Conservation (phyloP, 2,329 filamentous ascomycete genomes). For the Diplodia corticola region DNA sequence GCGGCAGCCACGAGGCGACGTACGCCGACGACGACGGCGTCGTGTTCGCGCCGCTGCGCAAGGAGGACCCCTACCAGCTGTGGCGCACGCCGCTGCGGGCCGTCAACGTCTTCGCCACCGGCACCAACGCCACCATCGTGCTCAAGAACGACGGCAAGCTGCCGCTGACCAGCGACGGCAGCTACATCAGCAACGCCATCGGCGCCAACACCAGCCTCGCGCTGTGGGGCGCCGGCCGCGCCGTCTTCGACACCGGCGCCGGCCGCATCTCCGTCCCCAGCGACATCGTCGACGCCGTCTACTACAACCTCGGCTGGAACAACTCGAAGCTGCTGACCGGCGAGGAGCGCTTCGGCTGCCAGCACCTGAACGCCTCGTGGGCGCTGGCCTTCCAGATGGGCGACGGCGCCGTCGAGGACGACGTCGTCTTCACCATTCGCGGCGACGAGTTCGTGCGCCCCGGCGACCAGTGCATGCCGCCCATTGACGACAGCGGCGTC, state of each 20-base stretch:
- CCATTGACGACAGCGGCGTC: slow-evolving; percentile 24
- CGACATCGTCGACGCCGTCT: slow-evolving; percentile 25
- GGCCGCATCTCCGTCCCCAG: slow-evolving; percentile 26
- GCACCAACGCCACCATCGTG: slow-evolving; percentile 23
- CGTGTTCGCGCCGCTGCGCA: slow-evolving; percentile 37
- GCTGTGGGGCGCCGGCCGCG: slow-evolving; percentile 8
- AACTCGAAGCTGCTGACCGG: slow-evolving; percentile 24
- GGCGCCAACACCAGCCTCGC: slow-evolving; percentile 23
- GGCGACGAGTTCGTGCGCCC: slow-evolving; percentile 26
- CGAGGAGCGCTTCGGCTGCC: slow-evolving; percentile 26
- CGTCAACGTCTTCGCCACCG: slow-evolving; percentile 25
- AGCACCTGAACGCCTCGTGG: slow-evolving; percentile 28
- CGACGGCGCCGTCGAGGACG: slow-evolving; percentile 22
- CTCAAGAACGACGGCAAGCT: slow-evolving; percentile 17
- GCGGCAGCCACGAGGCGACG: slow-evolving; percentile 49
- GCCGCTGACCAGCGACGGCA: slow-evolving; percentile 14
- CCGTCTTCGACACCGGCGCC: slow-evolving; percentile 29
- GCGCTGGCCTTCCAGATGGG: slow-evolving; percentile 27
- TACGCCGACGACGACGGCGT: slow-evolving; percentile 64
- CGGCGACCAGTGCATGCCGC: slow-evolving; percentile 26
- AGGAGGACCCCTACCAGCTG: slow-evolving; percentile 26
- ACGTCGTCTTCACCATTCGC: slow-evolving; percentile 26
- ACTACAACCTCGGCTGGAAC: slow-evolving; percentile 30
- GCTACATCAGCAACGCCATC: slow-evolving; percentile 15
- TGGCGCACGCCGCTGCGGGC: slow-evolving; percentile 27